Percentiles rank a stretch among this genome's conserved stretches.
Conservation (phyloP, 768 basidiomycete species). For the Atractiella rhizophila region DNA sequence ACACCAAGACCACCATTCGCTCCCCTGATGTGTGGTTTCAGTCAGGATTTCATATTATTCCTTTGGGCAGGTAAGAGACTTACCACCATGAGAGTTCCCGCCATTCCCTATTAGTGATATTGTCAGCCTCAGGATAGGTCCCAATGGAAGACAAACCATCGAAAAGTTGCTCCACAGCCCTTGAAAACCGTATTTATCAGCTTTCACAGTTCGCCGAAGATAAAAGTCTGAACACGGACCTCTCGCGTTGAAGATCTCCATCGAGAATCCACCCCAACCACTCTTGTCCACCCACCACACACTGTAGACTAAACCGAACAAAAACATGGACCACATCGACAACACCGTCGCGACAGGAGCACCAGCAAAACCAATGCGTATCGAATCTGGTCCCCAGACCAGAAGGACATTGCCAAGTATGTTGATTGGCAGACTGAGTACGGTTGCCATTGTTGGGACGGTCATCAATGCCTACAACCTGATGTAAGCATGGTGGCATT, state of each 20-base stretch:
- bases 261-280: conserved; percentile 57
- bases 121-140: conserved; percentile 32
- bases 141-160: conserved; percentile 26
- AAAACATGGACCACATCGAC: too few relatives aligned
- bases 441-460: conserved; percentile 57
- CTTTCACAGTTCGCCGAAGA: conserved; percentile 50
- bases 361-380: conserved; percentile 69
- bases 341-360: conserved; percentile 77
- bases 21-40: too few relatives aligned
- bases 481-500: conserved; percentile 30
- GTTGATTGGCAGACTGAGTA: conserved; percentile 66
- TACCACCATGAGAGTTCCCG: too few relatives aligned
- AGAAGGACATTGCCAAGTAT: conserved; percentile 56
- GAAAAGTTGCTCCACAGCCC: not conserved
- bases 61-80: too few relatives aligned
- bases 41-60: too few relatives aligned
- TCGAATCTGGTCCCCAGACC: conserved; percentile 23
- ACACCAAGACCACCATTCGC: too few relatives aligned
- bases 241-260: conserved; percentile 40
- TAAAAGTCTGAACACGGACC: conserved; percentile 42
- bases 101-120: too few relatives aligned
- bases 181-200: not conserved
- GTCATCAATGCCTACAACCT: too few relatives aligned
- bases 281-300: conserved; percentile 27
- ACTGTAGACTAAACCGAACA: conserved; percentile 20